phyloP scores from a whole-genome alignment of 345 rosid genomes.

The Citrus inodora region DNA sequence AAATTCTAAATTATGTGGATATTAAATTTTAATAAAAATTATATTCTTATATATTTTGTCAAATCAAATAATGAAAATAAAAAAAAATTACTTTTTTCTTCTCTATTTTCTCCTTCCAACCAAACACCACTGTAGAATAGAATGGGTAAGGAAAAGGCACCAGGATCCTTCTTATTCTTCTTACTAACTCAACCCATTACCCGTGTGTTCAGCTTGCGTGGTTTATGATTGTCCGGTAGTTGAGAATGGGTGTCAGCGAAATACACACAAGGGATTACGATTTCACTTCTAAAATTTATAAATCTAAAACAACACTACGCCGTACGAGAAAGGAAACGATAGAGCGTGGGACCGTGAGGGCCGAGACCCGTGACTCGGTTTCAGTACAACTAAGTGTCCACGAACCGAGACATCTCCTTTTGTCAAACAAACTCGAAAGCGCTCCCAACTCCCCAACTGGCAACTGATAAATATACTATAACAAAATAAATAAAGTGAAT shows the following conservation, averaged over 20 bases:
- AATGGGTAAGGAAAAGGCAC: too few relatives aligned
- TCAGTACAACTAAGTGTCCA: conserved; percentile 31
- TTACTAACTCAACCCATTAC: too few relatives aligned
- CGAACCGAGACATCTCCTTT: conserved; percentile 30
- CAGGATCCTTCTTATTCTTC: too few relatives aligned
- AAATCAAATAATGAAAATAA: too few relatives aligned
- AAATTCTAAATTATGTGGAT: too few relatives aligned
- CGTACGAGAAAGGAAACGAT: conserved; percentile 22
- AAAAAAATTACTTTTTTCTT: too few relatives aligned
- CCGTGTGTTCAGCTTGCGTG: background rate
- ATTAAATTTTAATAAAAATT: too few relatives aligned
- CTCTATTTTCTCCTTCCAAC: too few relatives aligned
- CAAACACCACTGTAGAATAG: too few relatives aligned
- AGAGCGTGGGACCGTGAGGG: conserved; percentile 17
- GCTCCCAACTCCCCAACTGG: background rate
- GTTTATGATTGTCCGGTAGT: background rate
- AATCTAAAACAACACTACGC: background rate
- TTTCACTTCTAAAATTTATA: background rate
- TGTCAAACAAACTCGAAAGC: background rate
- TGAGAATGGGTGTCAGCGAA: background rate
- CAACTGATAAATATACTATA: background rate
- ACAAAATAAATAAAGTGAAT: background rate
- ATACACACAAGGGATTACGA: background rate
- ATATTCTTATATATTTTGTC: too few relatives aligned
- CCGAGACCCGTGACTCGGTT: conserved; percentile 23